Base-by-base conservation (phyloP, 1,139 yeast species). In the Magnusiomyces tetraspermus region DNA sequence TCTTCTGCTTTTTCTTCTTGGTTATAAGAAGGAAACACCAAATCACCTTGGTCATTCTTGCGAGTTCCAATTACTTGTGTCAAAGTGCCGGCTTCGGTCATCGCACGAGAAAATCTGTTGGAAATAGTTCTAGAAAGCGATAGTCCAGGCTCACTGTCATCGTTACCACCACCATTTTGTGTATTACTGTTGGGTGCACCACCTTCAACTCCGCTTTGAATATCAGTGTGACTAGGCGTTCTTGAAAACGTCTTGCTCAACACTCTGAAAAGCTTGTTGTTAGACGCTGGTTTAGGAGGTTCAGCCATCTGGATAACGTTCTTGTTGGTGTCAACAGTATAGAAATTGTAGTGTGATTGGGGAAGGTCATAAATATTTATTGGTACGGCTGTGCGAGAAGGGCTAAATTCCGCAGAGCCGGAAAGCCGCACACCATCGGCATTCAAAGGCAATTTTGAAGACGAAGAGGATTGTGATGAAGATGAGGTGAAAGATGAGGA, bases 11-110 rank as follows among this genome's bases (percentile, higher is more conserved):
- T 28, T 6, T 6, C 31, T 28, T 8, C 10, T 11, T 28, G 31
- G 40, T 36, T 11, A 24, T 38, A 38, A 3, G 45, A 47, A 1
- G 23, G 41, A 2, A 43, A 11, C 0, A 24, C 38, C 33, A 54
- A 21, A 24, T 54, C 57, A 8, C 57, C 57, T 17, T 50, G 48
- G 6, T 51, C 54, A 41, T 30, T 30, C 22, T 52, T 43, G 8
- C 33, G 49, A 21, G 43, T 33, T 23, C 54, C 52, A 17, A 54
- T 48, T 8, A 50, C 46, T 17, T 54, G 54, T 17, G 53, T 41
- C 41, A 51, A 53, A 3, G 28, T 37, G 2, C 23, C 19, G 19
- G 46, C 8, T 11, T 17, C 44, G 13, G 49, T 19, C 15, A 26
- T 22, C 3, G 23, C 47, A 8, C 38, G 42, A 2, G 47, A n/a